A percentile compares a stretch with the other conserved stretches of the same genome.
These are phyloP conservation scores for Ogataea ganodermae DNA, from an alignment of 805 yeast species.

Conservation along the genomic window DNA sequence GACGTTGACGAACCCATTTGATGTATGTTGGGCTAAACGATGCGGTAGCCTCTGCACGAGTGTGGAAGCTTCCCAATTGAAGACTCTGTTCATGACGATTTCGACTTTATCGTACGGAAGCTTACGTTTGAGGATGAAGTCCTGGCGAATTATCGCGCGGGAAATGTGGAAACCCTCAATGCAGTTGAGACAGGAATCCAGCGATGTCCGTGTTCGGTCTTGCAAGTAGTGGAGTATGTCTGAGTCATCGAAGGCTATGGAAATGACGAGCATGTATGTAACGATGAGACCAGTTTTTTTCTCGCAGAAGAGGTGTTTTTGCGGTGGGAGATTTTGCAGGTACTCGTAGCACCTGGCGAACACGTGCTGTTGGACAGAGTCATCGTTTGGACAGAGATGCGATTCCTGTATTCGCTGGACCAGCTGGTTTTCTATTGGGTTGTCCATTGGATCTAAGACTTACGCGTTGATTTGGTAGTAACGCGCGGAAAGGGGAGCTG, in stretches of 20 bases:
- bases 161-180: slow-evolving; percentile 53
- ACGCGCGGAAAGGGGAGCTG: no score
- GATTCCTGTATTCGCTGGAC: slow-evolving; percentile 32
- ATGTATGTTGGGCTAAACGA: no score
- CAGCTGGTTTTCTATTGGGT: background rate
- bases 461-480: no score
- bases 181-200: slow-evolving; percentile 57
- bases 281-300: slow-evolving; percentile 49
- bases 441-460: background rate
- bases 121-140: slow-evolving; percentile 52
- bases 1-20: no score
- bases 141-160: slow-evolving; percentile 50
- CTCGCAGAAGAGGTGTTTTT: slow-evolving; percentile 59
- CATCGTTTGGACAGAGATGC: slow-evolving; percentile 35
- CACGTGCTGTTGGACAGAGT: slow-evolving; percentile 37
- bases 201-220: slow-evolving; percentile 27
- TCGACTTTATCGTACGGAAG: slow-evolving; percentile 27
- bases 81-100: slow-evolving; percentile 24
- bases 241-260: slow-evolving; percentile 44
- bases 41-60: slow-evolving; percentile 18
- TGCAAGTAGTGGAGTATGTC: slow-evolving; percentile 16
- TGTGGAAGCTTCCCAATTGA: slow-evolving; percentile 31
- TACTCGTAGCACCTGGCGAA: slow-evolving; percentile 41
- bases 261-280: slow-evolving; percentile 47
- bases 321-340: slow-evolving; percentile 14